Base-by-base conservation (phyloP, 225 moss, liverwort and hornwort genomes). In the Sphagnum tenellum region DNA sequence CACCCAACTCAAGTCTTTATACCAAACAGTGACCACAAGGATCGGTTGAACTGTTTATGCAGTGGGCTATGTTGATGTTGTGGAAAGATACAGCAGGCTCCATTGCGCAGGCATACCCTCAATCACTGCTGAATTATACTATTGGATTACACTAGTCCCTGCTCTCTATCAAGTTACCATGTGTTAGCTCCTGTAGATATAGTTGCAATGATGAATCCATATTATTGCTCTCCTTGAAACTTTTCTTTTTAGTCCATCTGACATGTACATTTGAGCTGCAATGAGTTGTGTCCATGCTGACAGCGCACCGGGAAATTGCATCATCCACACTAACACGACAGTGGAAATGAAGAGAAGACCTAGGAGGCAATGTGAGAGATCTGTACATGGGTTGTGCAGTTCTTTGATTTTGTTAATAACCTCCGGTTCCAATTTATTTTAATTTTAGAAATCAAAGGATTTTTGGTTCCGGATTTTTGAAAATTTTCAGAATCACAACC, bases 1-100 rank as follows among this genome's bases (percentile, higher is more conserved):
- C 75, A 84, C 92, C 7, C 95, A 95, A 75, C 75, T 95, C 47
- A 91, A 89, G 82, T 92, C 95, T 45, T 86, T 92, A 9, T 92
- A 88, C 69, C 95, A 95, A 81, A 95, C 95, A 55, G 92, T 95
- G 64, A 91, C 91, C 12, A 89, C 95, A 61, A 88, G 91, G 77
- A 92, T 95, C 73, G 95, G 95, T 73, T 94, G 69, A 79, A 54
- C 44, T 67, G 66, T 61, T 71, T 29, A 59, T 65, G 51, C 56
- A 52, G 56, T 8, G 53, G 3, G 45, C 47, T 64, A 49, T 66
- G 51, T 52, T 29, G 61, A 51, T 69, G 44, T 9, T 61, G 44
- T 56, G 3, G 12, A 45, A 54, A 44, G 69, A 49, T 50, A 45
- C 2, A 10, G 46, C 7, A 61, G 47, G 45, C 45, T 46, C 7